Evolutionary conservation across 345 rosid genomes (phyloP).

Genomic region (Brassica nigra): DNA sequence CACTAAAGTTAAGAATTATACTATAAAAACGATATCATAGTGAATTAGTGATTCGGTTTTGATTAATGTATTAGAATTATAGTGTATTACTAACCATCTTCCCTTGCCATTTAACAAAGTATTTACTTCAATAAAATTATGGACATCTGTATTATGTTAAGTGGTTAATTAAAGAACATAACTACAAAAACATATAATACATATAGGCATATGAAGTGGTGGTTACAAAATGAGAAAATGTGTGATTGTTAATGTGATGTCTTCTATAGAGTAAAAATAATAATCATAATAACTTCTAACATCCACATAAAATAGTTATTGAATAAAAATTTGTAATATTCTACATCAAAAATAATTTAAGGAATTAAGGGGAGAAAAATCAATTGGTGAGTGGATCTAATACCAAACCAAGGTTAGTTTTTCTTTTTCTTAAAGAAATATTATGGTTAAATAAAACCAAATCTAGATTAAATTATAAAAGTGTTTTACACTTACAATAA

Average conservation of each 20-base stretch:
- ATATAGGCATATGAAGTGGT: background rate
- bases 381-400: background rate
- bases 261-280: background rate
- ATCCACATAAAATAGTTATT: background rate
- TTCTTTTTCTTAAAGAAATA: background rate
- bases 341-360: background rate
- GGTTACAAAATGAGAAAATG: background rate
- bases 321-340: background rate
- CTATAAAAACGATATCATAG: background rate
- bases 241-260: background rate
- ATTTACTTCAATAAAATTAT: background rate
- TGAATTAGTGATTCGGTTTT: background rate
- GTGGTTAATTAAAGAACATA: too few species aligned
- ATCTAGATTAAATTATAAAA: background rate
- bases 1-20: background rate
- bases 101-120: background rate
- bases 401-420: background rate
- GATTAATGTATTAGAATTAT: background rate
- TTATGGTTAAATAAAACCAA: background rate
- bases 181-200: background rate
- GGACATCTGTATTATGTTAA: background rate
- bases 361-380: background rate
- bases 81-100: background rate
- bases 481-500: background rate
- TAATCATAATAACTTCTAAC: background rate